These are phyloP conservation scores for Symbiodinium pilosum DNA, from an alignment of 73 alveolate species.

Conservation along the genomic window DNA sequence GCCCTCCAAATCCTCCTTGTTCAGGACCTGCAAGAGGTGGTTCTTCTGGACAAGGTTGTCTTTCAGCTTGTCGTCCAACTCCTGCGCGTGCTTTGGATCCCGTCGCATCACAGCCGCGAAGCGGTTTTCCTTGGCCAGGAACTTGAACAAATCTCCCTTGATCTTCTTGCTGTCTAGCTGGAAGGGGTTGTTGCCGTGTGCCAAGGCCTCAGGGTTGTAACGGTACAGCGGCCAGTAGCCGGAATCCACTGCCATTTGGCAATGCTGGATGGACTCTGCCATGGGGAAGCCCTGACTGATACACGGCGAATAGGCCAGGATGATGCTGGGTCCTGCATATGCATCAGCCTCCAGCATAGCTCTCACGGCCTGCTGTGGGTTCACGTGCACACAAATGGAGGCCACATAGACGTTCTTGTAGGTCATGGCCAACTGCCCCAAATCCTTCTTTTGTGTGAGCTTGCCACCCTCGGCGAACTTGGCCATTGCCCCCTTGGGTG, in stretches of 20 bases:
- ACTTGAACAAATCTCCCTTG: constrained; percentile 93
- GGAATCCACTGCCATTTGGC: constrained; percentile 94
- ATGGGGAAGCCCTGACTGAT: constrained; percentile 85
- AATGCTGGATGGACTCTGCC: constrained; percentile 86
- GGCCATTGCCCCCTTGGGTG: constrained; percentile 95
- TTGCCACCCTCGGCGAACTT: constrained; percentile 94
- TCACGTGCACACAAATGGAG: constrained; percentile 65
- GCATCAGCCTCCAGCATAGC: constrained; percentile 87
- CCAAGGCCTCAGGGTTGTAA: constrained; percentile 70
- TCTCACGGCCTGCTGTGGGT: constrained; percentile 73
- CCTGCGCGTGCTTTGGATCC: constrained; percentile 85
- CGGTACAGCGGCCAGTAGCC: constrained; percentile 95
- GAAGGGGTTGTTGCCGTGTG: constrained; percentile 73
- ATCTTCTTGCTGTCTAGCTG: constrained; percentile 90
- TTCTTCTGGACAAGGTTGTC: constrained; percentile 90
- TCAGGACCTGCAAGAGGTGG: constrained; percentile 54
- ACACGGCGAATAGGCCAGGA: constrained; percentile 81
- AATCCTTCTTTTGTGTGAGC: constrained; percentile 75
- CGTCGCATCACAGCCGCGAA: constrained; percentile 91
- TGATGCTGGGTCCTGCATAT: constrained; percentile 84
- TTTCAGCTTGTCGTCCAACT: constrained; percentile 89
- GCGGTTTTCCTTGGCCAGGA: constrained; percentile 94
- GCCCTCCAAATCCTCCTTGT: constrained; percentile 62
- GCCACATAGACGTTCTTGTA: constrained; percentile 92
- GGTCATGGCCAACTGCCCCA: constrained; percentile 95